Evolutionary conservation across 1,284 basidiomycete species (phyloP).

Genomic region (Sporisorium reilianum): DNA sequence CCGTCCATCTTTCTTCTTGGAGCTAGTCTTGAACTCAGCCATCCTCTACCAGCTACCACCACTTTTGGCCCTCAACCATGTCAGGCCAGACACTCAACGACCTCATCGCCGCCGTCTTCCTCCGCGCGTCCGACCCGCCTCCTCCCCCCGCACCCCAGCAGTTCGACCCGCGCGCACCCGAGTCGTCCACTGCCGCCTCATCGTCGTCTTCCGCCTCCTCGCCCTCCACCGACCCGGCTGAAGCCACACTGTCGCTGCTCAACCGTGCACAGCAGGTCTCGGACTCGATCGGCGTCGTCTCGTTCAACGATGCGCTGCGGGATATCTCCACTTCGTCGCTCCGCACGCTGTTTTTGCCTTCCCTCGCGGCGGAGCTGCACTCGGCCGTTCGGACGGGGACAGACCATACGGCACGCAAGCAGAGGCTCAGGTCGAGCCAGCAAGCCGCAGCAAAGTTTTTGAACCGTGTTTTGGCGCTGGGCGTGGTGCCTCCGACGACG

Average conservation of each 20-base stretch:
- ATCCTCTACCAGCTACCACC: slow-evolving; percentile 1
- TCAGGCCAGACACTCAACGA: slow-evolving; percentile 39
- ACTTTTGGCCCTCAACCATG: slow-evolving; percentile 7
- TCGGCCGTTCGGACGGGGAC: slow-evolving; percentile 15
- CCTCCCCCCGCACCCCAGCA: slow-evolving; percentile 28
- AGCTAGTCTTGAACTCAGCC: slow-evolving; percentile 15
- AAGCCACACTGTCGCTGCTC: slow-evolving; percentile 25
- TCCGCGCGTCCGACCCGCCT: slow-evolving; percentile 34
- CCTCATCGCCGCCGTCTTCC: slow-evolving; percentile 36
- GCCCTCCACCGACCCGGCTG: slow-evolving; percentile 12
- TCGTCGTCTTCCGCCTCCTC: slow-evolving; percentile 15
- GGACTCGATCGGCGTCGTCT: slow-evolving; percentile 53
- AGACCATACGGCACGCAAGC: slow-evolving; percentile 25
- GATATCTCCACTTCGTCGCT: slow-evolving; percentile 60
- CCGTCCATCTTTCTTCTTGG: neutral
- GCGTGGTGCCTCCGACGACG: slow-evolving; percentile 39
- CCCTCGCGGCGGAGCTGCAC: slow-evolving; percentile 46
- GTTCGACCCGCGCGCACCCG: slow-evolving; percentile 27
- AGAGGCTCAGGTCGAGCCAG: slow-evolving; percentile 23
- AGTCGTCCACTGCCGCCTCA: slow-evolving; percentile 15
- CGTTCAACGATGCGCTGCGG: slow-evolving; percentile 49
- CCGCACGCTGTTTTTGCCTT: slow-evolving; percentile 56
- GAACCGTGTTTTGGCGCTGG: slow-evolving; percentile 17
- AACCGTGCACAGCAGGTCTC: slow-evolving; percentile 43
- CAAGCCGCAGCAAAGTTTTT: slow-evolving; percentile 37